These are phyloP conservation scores for Malus hybrid DNA, from an alignment of 331 rosid genomes.

Conservation along the genomic window DNA sequence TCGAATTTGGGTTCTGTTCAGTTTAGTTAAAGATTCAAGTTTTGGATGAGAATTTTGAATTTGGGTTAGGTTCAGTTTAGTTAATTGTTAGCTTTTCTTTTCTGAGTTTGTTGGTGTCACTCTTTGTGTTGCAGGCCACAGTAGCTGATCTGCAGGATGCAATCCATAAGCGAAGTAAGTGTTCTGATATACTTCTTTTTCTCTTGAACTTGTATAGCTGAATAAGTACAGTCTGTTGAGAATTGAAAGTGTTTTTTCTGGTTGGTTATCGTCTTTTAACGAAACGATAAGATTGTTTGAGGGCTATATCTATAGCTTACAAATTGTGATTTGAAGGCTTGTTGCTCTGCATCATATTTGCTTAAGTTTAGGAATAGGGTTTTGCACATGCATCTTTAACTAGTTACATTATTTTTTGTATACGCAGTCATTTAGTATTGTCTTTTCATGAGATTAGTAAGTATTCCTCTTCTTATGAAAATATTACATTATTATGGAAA, in stretches of 20 bases:
- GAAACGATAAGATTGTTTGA: not conserved
- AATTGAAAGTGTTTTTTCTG: not conserved
- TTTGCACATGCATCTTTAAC: not conserved
- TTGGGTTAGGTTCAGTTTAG: not conserved
- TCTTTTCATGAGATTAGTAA: not conserved
- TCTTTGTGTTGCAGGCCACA: slow-evolving; percentile 54
- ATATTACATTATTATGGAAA: not conserved
- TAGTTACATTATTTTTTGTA: not conserved
- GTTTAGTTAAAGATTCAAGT: slow-evolving; percentile 3
- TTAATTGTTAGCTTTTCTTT: slow-evolving; percentile 4
- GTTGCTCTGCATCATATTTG: not conserved
- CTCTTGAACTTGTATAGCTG: not conserved
- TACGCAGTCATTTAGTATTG: not conserved
- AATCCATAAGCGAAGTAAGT: slow-evolving; percentile 76
- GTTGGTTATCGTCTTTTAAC: not conserved
- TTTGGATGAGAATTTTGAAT: not conserved
- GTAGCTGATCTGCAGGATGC: slow-evolving; percentile 95
- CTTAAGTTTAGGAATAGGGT: not conserved
- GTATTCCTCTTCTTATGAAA: not conserved
- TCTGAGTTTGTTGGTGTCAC: slow-evolving; percentile 11
- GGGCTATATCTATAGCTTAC: not conserved
- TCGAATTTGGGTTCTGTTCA: not conserved
- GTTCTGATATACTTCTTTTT: slow-evolving; percentile 1
- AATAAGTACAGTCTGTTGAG: not conserved
- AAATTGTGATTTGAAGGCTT: not conserved